Evolutionary conservation across 306 rosid genomes (phyloP).

Genomic region (Malus domestica): ASM211411v1 NC_041794.1:31793501-31794000

Average conservation of each 20-base stretch:
- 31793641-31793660: conserved; percentile 75
- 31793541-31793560: conserved; percentile 83
- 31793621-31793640: conserved; percentile 98
- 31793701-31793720: conserved; percentile 27
- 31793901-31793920: too few relatives aligned
- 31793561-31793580: conserved; percentile 91
- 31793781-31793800: neutral
- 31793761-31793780: neutral
- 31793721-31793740: neutral
- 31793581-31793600: conserved; percentile 70
- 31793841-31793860: too few relatives aligned
- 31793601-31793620: conserved; percentile 63
- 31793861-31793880: too few relatives aligned
- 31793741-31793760: neutral
- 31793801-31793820: too few relatives aligned
- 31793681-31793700: conserved; percentile 76
- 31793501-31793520: conserved; percentile 75
- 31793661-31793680: conserved; percentile 90
- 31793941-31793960: too few relatives aligned
- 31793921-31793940: too few relatives aligned
- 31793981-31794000: too few relatives aligned
- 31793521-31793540: conserved; percentile 64
- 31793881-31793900: too few relatives aligned
- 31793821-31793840: too few relatives aligned
- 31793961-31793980: too few relatives aligned